Conservation (phyloP, 176 grass and related monocot genomes). For the Raddia distichophylla region DNA sequence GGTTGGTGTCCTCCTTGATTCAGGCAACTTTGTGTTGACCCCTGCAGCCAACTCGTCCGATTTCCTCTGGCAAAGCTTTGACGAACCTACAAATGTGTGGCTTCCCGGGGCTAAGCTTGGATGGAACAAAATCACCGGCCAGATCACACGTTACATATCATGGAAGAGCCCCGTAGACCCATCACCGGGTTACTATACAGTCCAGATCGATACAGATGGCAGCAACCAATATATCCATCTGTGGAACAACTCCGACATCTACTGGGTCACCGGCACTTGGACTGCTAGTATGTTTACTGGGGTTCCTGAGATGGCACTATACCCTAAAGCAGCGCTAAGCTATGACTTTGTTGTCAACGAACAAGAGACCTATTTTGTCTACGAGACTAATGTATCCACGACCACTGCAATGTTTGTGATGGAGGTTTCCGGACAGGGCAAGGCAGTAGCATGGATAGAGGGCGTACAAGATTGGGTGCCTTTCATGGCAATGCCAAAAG, state of each 20-base stretch:
- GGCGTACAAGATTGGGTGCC: neutral
- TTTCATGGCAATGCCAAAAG: constrained; percentile 1
- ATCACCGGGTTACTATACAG: too few relatives aligned
- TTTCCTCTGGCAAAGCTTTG: constrained; percentile 47
- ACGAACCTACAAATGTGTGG: constrained; percentile 48
- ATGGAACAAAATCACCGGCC: constrained; percentile 21
- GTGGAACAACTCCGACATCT: constrained; percentile 43
- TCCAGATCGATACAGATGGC: too few relatives aligned
- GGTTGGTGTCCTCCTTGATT: constrained; percentile 44
- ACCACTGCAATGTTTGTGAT: neutral
- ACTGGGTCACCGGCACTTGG: constrained; percentile 45
- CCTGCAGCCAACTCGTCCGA: constrained; percentile 7
- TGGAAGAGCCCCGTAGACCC: too few relatives aligned
- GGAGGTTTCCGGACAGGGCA: constrained; percentile 13
- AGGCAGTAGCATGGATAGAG: neutral
- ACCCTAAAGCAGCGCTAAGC: neutral
- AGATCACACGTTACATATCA: neutral
- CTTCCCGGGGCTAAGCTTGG: constrained; percentile 47
- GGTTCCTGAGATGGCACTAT: constrained; percentile 24
- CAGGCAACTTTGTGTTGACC: constrained; percentile 44
- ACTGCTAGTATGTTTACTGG: constrained; percentile 3
- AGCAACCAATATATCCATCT: constrained; percentile 18
- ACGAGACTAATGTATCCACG: neutral
- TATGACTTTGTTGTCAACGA: neutral
- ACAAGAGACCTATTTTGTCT: neutral